Base-by-base conservation (phyloP, 176 grass and related monocot genomes). In the Oryza officinalis region DNA sequence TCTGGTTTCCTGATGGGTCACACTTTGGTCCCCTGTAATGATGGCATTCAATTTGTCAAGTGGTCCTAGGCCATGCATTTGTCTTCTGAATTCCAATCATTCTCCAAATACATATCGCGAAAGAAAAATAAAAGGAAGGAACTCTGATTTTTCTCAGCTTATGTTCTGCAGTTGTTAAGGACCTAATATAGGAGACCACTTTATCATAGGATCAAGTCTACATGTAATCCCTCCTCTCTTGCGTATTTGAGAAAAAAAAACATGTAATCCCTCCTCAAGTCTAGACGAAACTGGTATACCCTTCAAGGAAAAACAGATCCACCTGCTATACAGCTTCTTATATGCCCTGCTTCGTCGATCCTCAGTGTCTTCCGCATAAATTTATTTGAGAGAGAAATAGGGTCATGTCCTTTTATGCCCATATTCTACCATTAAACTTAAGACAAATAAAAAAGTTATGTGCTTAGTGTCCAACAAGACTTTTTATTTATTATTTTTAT, bases 1-100 rank as follows among this genome's bases (percentile, higher is more conserved):
- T 85, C 59, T 70, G 26, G 74, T 65, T 27, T 76, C 54, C 59
- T 69, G 66, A 45, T 30, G 27, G 7, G 33, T 25, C 64, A 84
- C n/a, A n/a, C 13, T 77, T 77, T 70, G 50, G n/a, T 69, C 26
- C 28, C 32, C 52, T 0, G 1, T 78, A 46, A 33, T 63, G 25
- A 78, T 26, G 26, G 49, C 65, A 63, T 46, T 44, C 18, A 59
- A 70, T 33, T 85, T 60, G 18, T 59, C 31, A 70, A 44, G 74
- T 77, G 65, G 32, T 77, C 49, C 65, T 18, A 22, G 52, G 15
- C 67, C 33, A 45, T 70, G 25, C 49, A 63, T 85, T 65, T n/a
- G 27, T 85, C 7, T 77, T 28, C 22, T 65, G 71, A 50, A n/a
- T 83, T 74, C 73, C 27, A 27, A 65, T 74, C 26, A 13, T 72